Conservation (phyloP, 768 basidiomycete genomes). For the Neoboletus magnificus region DNA sequence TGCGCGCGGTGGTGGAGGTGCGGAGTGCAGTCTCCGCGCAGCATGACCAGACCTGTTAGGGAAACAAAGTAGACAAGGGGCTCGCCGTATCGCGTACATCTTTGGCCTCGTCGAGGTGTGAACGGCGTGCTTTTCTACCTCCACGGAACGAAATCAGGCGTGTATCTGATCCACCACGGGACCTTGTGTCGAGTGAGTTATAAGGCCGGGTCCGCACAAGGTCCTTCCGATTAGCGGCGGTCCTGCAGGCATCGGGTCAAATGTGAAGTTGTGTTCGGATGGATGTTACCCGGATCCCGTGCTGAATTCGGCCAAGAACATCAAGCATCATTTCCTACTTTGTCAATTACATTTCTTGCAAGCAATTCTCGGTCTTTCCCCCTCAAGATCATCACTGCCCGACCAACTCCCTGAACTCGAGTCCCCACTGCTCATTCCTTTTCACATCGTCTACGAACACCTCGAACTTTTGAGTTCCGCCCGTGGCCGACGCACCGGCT, state of each 20-base stretch:
- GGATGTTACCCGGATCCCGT: background rate
- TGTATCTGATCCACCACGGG: background rate
- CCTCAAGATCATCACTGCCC: conserved; percentile 19
- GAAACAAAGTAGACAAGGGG: background rate
- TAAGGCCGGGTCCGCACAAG: background rate
- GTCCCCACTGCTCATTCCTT: conserved; percentile 62
- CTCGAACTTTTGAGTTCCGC: conserved; percentile 58
- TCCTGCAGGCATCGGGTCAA: conserved; percentile 1
- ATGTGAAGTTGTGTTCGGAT: background rate
- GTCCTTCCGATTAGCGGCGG: conserved; percentile 12
- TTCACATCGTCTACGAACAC: conserved; percentile 70
- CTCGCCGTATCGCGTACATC: conserved; percentile 16
- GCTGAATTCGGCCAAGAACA: background rate
- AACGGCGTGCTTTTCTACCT: background rate
- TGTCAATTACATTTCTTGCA: background rate
- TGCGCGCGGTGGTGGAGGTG: background rate
- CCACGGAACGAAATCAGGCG: background rate
- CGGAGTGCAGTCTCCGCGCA: conserved; percentile 7
- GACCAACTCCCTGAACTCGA: conserved; percentile 49
- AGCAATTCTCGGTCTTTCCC: background rate
- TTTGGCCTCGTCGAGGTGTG: background rate
- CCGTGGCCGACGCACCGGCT: conserved; percentile 29
- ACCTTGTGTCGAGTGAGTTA: background rate
- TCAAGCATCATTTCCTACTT: background rate
- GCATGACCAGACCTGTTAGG: background rate